Evolutionary conservation across 2,329 filamentous ascomycete species (phyloP), one percentile per base, ranked within the genome.

Genomic region (Colletotrichum shisoi): DNA sequence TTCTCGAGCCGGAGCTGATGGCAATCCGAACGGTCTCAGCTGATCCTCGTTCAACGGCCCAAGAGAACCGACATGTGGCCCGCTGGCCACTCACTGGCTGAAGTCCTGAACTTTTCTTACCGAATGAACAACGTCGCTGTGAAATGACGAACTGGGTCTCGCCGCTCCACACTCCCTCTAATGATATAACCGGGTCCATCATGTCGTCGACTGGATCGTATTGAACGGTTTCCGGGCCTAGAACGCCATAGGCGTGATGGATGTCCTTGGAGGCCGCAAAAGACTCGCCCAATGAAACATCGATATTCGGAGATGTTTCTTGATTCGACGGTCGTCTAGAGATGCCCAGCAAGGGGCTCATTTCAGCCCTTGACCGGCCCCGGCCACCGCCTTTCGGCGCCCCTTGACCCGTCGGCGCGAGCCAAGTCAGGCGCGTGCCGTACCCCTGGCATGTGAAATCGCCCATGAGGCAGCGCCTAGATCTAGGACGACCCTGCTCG

Each of bases 401-500:
- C 13, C 11, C 34, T 48, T 57, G 42, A n/a, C 34, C 19, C 19
- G 34, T 57, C 3, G 60, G 37, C 3, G 60, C 3, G 3, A 64
- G 37, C 62, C 62, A 64, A 3, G 62, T 48, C 44, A 64, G 49
- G 17, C 62, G 54, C 4, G 31, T 52, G 21, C 19, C 62, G 21
- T 64, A 64, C n/a, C 62, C 62, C 5, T 59, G 62, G 9, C 62
- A 64, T 11, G 27, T 19, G n/a, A 64, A 59, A 3, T 45, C 27
- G 12, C 62, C 62, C n/a, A 19, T 21, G 4, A 42, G 17, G 27
- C 62, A 64, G 17, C 62, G 46, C 19, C 13, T 58, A 39, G 76
- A 78, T 12, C 60, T 64, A 1, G 77, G 77, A 17, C 71, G 71
- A n/a, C n/a, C n/a, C 48, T 63, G 69, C 69, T 78, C 77, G 57